These are phyloP conservation scores for Prosopis cineraria DNA, from an alignment of 306 rosid genomes.

Conservation along the genomic window DNA sequence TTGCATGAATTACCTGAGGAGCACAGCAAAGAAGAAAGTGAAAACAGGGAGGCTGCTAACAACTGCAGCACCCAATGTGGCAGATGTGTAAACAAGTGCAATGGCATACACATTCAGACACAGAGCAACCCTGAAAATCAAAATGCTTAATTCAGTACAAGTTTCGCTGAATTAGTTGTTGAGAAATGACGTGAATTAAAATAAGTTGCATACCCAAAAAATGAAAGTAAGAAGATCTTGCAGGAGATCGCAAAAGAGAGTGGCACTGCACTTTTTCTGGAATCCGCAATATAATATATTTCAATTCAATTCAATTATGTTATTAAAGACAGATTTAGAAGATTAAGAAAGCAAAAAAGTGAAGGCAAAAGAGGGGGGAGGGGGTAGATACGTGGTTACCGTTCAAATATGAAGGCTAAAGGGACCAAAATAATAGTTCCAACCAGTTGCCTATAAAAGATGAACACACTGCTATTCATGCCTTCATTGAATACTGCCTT, in stretches of 20 bases:
- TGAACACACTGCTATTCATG: slow-evolving; percentile 49
- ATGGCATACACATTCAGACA: slow-evolving; percentile 41
- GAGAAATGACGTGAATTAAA: not conserved
- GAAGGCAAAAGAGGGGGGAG: not conserved
- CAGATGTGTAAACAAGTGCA: slow-evolving; percentile 56
- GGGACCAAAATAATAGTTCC: slow-evolving; percentile 55
- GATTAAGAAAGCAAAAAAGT: not conserved
- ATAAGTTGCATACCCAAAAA: slow-evolving; percentile 50
- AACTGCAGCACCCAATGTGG: slow-evolving; percentile 53
- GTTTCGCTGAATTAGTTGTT: not conserved
- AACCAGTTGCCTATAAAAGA: slow-evolving; percentile 50
- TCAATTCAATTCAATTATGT: slow-evolving; percentile 16
- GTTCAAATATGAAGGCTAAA: slow-evolving; percentile 45
- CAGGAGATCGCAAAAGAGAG: slow-evolving; percentile 46
- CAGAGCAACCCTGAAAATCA: slow-evolving; percentile 45
- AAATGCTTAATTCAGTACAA: not conserved
- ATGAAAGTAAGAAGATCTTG: slow-evolving; percentile 59
- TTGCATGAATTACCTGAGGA: slow-evolving; percentile 43
- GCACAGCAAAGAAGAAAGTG: slow-evolving; percentile 56
- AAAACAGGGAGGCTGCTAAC: slow-evolving; percentile 49
- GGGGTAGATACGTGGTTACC: slow-evolving; percentile 26
- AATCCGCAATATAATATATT: not conserved
- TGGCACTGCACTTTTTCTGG: slow-evolving; percentile 41
- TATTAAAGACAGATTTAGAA: not conserved
- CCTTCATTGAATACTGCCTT: slow-evolving; percentile 60